phyloP scores from a whole-genome alignment of 78 protist species.

The Speleostelium caveatum region DNA sequence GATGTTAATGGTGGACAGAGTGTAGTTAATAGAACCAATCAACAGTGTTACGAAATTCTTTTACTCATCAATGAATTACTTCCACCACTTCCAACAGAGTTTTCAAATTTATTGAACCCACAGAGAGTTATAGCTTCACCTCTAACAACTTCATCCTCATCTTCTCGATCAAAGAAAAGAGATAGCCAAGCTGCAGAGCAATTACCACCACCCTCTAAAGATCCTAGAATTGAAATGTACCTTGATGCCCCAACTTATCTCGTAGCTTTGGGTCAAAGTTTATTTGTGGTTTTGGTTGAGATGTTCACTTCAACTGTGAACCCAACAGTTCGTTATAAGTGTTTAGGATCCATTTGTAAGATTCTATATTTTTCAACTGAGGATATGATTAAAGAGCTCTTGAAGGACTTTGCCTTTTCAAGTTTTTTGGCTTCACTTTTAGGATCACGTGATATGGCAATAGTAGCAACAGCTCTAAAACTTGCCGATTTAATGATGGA shows the following conservation, averaged over 20 bases:
- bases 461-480: constrained; percentile 71
- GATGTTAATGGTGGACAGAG: neutral
- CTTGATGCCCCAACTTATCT: constrained; percentile 44
- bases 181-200: neutral
- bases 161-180: neutral
- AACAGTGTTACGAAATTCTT: constrained; percentile 60
- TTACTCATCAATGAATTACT: constrained; percentile 74
- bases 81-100: constrained; percentile 75
- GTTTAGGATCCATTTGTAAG: constrained; percentile 68
- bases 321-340: constrained; percentile 71
- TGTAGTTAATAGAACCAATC: constrained; percentile 29
- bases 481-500: constrained; percentile 70
- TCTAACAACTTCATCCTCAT: neutral
- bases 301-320: constrained; percentile 78
- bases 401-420: constrained; percentile 69
- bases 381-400: constrained; percentile 28
- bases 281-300: constrained; percentile 58
- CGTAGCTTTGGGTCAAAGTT: constrained; percentile 15
- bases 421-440: constrained; percentile 76
- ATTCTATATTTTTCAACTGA: constrained; percentile 55
- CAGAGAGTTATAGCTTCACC: neutral
- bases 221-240: constrained; percentile 52
- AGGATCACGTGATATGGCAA: constrained; percentile 71
- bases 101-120: constrained; percentile 10
- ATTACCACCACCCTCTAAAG: constrained; percentile 15